Base-by-base conservation (phyloP, 805 yeast genomes). In the Candida fluviatilis region DNA sequence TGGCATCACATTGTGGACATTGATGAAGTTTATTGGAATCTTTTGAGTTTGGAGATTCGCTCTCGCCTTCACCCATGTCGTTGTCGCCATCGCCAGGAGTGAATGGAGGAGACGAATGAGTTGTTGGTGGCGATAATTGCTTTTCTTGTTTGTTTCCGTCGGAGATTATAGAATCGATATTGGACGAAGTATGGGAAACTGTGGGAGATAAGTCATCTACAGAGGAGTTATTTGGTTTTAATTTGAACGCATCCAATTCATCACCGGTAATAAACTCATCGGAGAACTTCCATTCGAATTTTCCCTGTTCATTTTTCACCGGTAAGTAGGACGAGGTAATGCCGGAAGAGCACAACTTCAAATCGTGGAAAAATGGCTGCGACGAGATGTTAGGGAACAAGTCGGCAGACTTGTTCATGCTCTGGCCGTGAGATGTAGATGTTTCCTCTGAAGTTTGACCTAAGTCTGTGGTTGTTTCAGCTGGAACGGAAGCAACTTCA, bases 281-380 rank as follows among this genome's bases (percentile, higher is more conserved):
- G 17, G 73, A 69, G 39, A 79, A 67, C 12, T 69, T 68, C 77
- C 82, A 79, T 39, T 75, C 80, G 12, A 78, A 66, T 44, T 75
- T 78, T 3, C 84, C 85, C 24, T 68, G 64, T 12, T 54, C 57
- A 48, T 75, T 76, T 35, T 71, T 73, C 44, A 69, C 64, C 3
- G 82, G 78, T n/a, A 75, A 55, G 32, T 76, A 60, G 37, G 74
- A 63, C 2, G 80, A 63, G 26, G 75, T 64, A 35, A 63, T 49
- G 13, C 69, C 66, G 8, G 81, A 76, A 18, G 82, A 73, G 51
- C 84, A 78, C 18, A 33, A 33, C 24, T 33, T 33, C 14, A 23
- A 19, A 23, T 33, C 35, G 27, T 33, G 28, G 15, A 33, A 33
- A 15, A 19, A 33, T n/a, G 23, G 23, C 23, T 31, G n/a, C n/a